Evolutionary conservation across 768 basidiomycete genomes (phyloP).

Genomic region (Tylopilus plumbeoviolaceoides): DNA sequence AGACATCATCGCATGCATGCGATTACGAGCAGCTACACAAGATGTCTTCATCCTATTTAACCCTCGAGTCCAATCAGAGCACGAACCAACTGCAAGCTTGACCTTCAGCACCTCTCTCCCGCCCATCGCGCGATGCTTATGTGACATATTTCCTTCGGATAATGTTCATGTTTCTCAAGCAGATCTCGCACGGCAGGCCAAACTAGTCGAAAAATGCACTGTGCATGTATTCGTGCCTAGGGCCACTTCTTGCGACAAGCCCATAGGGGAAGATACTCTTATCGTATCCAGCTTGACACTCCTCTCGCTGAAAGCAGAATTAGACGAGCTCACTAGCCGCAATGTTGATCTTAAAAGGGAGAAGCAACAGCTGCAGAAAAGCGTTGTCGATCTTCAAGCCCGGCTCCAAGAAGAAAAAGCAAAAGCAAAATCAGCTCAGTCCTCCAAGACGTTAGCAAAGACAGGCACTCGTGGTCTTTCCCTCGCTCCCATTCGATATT

Average conservation of each 20-base stretch:
- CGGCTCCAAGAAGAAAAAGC: constrained; percentile 11
- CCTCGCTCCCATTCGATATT: not conserved
- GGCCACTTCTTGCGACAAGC: constrained; percentile 11
- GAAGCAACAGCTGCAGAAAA: constrained; percentile 26
- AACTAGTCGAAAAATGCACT: constrained; percentile 49
- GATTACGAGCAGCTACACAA: constrained; percentile 17
- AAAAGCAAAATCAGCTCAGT: not conserved
- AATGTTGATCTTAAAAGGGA: constrained; percentile 22
- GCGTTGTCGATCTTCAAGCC: constrained; percentile 12
- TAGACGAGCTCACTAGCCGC: constrained; percentile 34
- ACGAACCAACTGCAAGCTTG: constrained; percentile 51
- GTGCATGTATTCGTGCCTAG: constrained; percentile 50
- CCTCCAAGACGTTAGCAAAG: not conserved
- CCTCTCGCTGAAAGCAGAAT: constrained; percentile 38
- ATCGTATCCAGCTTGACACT: constrained; percentile 48
- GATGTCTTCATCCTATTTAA: constrained; percentile 57
- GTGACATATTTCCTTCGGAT: constrained; percentile 43
- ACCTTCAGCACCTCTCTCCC: constrained; percentile 44
- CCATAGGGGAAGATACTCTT: constrained; percentile 30
- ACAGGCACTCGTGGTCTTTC: not conserved
- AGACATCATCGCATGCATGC: constrained; percentile 51
- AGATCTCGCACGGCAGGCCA: constrained; percentile 50
- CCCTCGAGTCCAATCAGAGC: constrained; percentile 48
- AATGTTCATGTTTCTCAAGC: constrained; percentile 32
- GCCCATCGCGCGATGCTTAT: constrained; percentile 38